These are phyloP conservation scores for Biscogniauxia mediterranea DNA, from an alignment of 2,329 filamentous ascomycete genomes.

Conservation along the genomic window DNA sequence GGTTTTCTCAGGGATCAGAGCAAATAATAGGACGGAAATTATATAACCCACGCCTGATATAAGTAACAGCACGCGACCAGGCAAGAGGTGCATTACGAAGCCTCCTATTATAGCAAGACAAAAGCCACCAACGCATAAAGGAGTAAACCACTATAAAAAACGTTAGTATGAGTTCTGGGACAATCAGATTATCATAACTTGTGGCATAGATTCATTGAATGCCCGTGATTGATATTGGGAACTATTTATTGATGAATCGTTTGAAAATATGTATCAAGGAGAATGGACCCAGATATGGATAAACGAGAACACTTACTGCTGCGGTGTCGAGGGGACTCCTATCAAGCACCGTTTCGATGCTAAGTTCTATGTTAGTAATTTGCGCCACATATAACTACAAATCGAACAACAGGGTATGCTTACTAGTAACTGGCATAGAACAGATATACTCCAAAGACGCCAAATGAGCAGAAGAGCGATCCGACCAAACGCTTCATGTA, in stretches of 20 bases:
- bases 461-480: constrained; percentile 65
- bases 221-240: no score
- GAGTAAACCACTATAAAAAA: constrained; percentile 55
- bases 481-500: constrained; percentile 64
- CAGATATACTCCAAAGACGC: constrained; percentile 65
- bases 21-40: constrained; percentile 59
- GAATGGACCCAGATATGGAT: no score
- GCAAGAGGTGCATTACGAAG: constrained; percentile 64
- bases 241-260: no score
- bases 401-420: constrained; percentile 11
- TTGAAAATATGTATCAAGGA: no score
- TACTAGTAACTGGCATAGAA: constrained; percentile 60
- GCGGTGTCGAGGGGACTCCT: constrained; percentile 62
- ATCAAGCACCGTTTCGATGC: constrained; percentile 59
- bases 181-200: no score
- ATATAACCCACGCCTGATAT: constrained; percentile 61
- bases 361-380: constrained; percentile 26
- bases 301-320: constrained; percentile 32
- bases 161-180: neutral
- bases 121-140: constrained; percentile 66
- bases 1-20: constrained; percentile 57
- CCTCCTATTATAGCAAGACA: constrained; percentile 62
- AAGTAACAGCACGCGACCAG: constrained; percentile 61
- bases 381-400: constrained; percentile 1
- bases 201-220: no score